A percentile compares a stretch with the other conserved stretches of the same genome.
Conservation (phyloP, 2,329 filamentous ascomycete genomes). For the Triangularia verruculosa region DNA sequence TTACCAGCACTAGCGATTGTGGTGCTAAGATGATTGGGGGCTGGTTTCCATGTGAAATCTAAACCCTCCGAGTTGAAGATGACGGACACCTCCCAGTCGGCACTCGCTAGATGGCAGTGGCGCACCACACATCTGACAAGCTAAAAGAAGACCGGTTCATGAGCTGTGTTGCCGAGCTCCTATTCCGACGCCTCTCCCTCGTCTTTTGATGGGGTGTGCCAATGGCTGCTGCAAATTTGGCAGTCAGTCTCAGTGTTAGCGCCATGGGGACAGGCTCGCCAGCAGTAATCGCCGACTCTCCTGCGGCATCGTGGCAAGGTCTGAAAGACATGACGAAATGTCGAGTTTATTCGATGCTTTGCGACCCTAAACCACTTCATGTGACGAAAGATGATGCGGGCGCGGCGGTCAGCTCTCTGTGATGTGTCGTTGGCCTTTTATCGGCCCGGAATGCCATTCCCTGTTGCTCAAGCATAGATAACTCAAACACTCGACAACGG, state of each 20-base stretch:
- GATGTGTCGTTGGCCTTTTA: not conserved
- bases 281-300: slow-evolving; percentile 8
- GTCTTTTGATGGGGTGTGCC: not conserved
- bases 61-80: not conserved
- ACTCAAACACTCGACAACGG: not conserved
- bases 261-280: not conserved
- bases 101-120: not conserved
- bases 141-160: not conserved
- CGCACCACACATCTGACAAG: not conserved
- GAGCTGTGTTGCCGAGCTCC: not conserved
- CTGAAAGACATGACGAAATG: not conserved
- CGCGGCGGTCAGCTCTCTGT: not conserved
- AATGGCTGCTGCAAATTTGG: not conserved
- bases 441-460: not conserved
- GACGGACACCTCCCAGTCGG: not conserved
- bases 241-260: not conserved
- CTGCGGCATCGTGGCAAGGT: slow-evolving; percentile 3
- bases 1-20: not conserved
- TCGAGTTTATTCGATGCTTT: slow-evolving; percentile 2
- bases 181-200: not conserved
- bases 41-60: not conserved
- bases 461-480: not conserved
- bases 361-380: not conserved
- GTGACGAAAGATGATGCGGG: not conserved
- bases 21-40: not conserved